phyloP scores from a whole-genome alignment of 1,139 yeast genomes.

The Geotrichum carabidarum region DNA sequence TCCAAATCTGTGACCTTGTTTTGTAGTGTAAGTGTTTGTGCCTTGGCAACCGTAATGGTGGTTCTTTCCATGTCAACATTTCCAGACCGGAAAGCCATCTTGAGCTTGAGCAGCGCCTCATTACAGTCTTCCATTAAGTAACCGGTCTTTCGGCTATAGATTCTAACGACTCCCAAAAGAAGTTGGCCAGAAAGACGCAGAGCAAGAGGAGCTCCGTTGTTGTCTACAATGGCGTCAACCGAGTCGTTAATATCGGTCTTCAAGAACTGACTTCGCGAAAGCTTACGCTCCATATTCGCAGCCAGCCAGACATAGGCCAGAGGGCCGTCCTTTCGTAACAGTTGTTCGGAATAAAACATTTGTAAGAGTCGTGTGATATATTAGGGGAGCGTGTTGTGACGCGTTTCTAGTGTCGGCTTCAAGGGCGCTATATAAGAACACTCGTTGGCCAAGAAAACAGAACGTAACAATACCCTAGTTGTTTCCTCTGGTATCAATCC shows the following conservation, averaged over 20 bases:
- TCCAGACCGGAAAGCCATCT: conserved; percentile 60
- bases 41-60: conserved; percentile 47
- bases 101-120: conserved; percentile 68
- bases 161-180: conserved; percentile 80
- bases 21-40: conserved; percentile 56
- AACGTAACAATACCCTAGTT: too few species aligned
- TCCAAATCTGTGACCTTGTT: conserved; percentile 80
- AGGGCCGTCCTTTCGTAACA: conserved; percentile 68
- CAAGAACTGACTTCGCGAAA: conserved; percentile 70
- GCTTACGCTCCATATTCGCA: conserved; percentile 76
- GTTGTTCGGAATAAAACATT: conserved; percentile 44
- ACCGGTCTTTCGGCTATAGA: conserved; percentile 81
- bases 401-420: background rate
- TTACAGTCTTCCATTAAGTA: conserved; percentile 80
- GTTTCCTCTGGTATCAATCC: too few species aligned
- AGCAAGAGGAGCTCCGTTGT: conserved; percentile 51
- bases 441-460: background rate
- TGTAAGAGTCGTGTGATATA: background rate
- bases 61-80: conserved; percentile 46
- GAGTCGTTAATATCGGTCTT: conserved; percentile 69
- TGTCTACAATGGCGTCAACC: conserved; percentile 49
- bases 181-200: conserved; percentile 84
- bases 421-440: background rate
- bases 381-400: background rate
- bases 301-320: conserved; percentile 92